phyloP scores from a whole-genome alignment of 148 eudicot species.

The Persicaria maculosa region DNA sequence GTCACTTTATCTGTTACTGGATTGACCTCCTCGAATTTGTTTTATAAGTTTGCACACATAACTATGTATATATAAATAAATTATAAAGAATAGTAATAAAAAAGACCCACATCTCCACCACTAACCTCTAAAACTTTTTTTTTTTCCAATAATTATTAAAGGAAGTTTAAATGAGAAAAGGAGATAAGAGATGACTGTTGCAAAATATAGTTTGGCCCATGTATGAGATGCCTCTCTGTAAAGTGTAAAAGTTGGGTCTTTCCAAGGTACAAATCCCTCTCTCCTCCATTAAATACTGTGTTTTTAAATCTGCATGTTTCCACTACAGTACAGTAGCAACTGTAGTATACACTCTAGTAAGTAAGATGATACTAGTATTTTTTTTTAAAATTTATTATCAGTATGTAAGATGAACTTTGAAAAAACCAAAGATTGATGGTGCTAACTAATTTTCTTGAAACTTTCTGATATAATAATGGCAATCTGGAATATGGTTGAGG shows the following conservation, averaged over 20 bases:
- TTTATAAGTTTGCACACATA: not conserved
- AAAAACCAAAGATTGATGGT: not conserved
- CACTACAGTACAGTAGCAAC: not conserved
- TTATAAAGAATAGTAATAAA: not conserved
- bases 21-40: not conserved
- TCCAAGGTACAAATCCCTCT: not conserved
- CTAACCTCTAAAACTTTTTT: not conserved
- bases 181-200: not conserved
- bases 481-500: not conserved
- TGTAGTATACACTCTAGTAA: no score
- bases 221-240: constrained; percentile 6
- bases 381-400: no score
- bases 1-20: no score
- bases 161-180: not conserved
- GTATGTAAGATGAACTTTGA: not conserved
- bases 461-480: not conserved
- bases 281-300: not conserved
- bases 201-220: not conserved
- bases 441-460: not conserved
- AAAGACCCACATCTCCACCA: not conserved
- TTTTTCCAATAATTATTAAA: not conserved
- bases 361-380: no score
- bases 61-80: not conserved
- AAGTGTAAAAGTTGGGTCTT: not conserved
- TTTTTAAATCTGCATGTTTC: not conserved